These are phyloP conservation scores for Linanthus parryae DNA, from an alignment of 148 eudicot species.

Conservation along the genomic window DNA sequence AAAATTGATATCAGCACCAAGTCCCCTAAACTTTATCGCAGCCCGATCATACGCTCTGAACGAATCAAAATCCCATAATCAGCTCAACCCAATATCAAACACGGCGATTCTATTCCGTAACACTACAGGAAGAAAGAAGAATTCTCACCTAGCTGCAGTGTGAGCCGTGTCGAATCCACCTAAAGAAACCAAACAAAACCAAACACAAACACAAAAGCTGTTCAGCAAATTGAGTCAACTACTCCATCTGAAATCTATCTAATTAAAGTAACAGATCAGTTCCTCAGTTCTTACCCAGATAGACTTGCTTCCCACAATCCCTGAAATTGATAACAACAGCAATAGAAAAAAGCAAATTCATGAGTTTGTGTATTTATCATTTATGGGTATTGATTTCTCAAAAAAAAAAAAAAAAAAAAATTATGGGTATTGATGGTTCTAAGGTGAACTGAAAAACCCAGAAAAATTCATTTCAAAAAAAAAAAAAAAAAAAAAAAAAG, in stretches of 20 bases:
- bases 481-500: too few relatives aligned
- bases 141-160: slow-evolving; percentile 55
- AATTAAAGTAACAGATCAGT: slow-evolving; percentile 8
- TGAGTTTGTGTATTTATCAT: not conserved
- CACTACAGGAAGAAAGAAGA: not conserved
- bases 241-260: too few relatives aligned
- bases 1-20: slow-evolving; percentile 79
- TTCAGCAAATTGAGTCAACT: too few relatives aligned
- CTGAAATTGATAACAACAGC: slow-evolving; percentile 30
- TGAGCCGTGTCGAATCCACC: slow-evolving; percentile 79
- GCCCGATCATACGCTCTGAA: slow-evolving; percentile 87
- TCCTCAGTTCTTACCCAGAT: too few relatives aligned
- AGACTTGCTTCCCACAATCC: slow-evolving; percentile 76
- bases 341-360: not conserved
- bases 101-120: too few relatives aligned
- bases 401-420: too few relatives aligned
- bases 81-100: not conserved
- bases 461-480: not conserved
- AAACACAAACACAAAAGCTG: not conserved
- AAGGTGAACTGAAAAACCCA: too few relatives aligned
- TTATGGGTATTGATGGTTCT: too few relatives aligned
- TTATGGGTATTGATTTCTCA: too few relatives aligned
- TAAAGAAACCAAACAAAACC: slow-evolving; percentile 7
- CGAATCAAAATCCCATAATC: slow-evolving; percentile 6
- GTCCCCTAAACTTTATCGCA: slow-evolving; percentile 82